Evolutionary conservation across 1,284 basidiomycete species (phyloP).

Genomic region (Sphaerobolus stellatus): DNA sequence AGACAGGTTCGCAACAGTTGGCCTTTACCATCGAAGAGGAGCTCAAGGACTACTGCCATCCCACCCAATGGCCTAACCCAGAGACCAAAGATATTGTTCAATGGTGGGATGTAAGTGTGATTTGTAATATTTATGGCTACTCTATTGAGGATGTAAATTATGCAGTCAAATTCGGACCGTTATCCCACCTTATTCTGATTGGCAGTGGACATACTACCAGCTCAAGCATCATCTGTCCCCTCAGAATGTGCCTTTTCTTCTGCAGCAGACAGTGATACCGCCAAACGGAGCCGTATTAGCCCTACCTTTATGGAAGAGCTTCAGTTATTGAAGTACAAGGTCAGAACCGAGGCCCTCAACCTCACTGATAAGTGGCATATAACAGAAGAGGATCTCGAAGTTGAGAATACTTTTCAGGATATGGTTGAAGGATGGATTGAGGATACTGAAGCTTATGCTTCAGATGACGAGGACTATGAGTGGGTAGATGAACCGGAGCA

Average conservation of each 20-base stretch:
- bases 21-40: not conserved
- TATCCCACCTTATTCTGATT: not conserved
- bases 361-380: not conserved
- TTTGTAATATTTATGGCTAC: not conserved
- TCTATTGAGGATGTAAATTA: no score
- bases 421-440: not conserved
- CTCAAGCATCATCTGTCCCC: not conserved
- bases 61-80: not conserved
- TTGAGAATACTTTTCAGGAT: not conserved
- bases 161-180: not conserved
- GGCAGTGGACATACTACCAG: not conserved
- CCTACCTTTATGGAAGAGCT: not conserved
- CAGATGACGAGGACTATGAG: not conserved
- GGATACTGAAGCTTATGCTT: not conserved
- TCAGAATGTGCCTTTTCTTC: not conserved
- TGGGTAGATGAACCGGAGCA: no score
- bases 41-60: not conserved
- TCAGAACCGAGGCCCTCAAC: not conserved
- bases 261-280: not conserved
- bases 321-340: not conserved
- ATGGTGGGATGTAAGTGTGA: constrained; percentile 1
- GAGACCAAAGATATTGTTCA: not conserved
- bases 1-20: not conserved
- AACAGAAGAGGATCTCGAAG: not conserved
- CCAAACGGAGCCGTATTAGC: not conserved